These are phyloP conservation scores for Trichomonas gallinae DNA, from an alignment of 208 protist genomes.

Conservation along the genomic window DNA sequence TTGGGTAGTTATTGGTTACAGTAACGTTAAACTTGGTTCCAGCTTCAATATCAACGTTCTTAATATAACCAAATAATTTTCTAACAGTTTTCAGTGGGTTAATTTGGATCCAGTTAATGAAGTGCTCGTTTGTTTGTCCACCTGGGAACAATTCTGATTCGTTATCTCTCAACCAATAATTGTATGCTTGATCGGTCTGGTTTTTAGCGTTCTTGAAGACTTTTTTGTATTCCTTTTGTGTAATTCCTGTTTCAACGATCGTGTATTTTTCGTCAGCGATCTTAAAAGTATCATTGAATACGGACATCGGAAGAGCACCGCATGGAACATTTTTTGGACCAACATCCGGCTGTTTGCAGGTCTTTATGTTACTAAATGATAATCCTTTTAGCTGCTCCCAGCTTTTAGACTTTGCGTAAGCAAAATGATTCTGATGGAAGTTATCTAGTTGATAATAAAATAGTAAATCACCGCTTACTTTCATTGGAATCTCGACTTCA, in stretches of 20 bases:
- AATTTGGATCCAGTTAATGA: slow-evolving; percentile 90
- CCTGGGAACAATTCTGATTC: background rate
- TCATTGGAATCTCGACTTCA: background rate
- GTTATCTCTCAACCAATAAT: background rate
- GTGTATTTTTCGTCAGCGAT: background rate
- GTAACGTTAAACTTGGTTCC: slow-evolving; percentile 49
- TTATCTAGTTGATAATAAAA: slow-evolving; percentile 88
- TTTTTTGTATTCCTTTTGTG: background rate
- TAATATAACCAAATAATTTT: slow-evolving; percentile 65
- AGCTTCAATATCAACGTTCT: slow-evolving; percentile 31
- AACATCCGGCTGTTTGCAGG: background rate
- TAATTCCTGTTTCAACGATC: background rate
- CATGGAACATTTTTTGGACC: background rate
- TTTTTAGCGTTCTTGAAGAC: background rate
- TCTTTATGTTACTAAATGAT: background rate
- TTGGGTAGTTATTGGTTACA: slow-evolving; percentile 45
- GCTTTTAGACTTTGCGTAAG: slow-evolving; percentile 49
- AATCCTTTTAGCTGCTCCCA: background rate
- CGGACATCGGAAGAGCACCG: background rate
- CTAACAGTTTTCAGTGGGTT: slow-evolving; percentile 79
- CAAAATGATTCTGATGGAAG: slow-evolving; percentile 92
- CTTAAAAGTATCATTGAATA: background rate
- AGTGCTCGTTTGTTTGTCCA: slow-evolving; percentile 65
- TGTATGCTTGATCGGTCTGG: background rate
- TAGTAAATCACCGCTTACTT: slow-evolving; percentile 52